These are phyloP conservation scores for Elsinoe necatrix DNA, from an alignment of 2,329 filamentous ascomycete species.

Conservation along the genomic window DNA sequence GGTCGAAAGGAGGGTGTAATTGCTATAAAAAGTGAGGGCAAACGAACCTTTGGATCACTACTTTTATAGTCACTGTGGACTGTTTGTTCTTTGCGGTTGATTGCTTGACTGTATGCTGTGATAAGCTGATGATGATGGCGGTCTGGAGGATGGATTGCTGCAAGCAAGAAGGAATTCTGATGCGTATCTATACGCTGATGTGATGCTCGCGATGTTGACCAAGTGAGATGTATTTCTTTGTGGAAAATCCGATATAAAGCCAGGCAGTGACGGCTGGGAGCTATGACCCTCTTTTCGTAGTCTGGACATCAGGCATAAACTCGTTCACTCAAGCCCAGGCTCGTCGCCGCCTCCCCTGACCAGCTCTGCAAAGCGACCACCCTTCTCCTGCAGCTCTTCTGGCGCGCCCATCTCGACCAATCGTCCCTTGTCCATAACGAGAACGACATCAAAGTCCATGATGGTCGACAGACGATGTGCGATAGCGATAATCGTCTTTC, in stretches of 20 bases:
- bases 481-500: slow-evolving; percentile 52
- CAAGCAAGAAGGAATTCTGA: background rate
- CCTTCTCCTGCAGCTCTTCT: slow-evolving; percentile 20
- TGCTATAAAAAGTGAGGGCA: background rate
- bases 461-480: slow-evolving; percentile 51
- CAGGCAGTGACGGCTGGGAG: background rate
- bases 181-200: background rate
- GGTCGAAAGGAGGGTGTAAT: background rate
- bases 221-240: background rate
- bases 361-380: slow-evolving; percentile 17
- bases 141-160: background rate
- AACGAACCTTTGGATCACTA: background rate
- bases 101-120: background rate
- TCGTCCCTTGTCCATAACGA: slow-evolving; percentile 43
- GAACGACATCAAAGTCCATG: slow-evolving; percentile 45
- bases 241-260: background rate
- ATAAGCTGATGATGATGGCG: background rate
- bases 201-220: background rate
- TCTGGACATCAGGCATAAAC: background rate
- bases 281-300: background rate
- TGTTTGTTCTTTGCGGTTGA: background rate
- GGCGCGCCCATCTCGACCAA: slow-evolving; percentile 36
- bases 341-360: slow-evolving; percentile 10
- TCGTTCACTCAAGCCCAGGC: background rate
- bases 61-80: background rate